Base-by-base conservation (phyloP, 129 eudicot species). In the Saposhnikovia divaricata region DNA sequence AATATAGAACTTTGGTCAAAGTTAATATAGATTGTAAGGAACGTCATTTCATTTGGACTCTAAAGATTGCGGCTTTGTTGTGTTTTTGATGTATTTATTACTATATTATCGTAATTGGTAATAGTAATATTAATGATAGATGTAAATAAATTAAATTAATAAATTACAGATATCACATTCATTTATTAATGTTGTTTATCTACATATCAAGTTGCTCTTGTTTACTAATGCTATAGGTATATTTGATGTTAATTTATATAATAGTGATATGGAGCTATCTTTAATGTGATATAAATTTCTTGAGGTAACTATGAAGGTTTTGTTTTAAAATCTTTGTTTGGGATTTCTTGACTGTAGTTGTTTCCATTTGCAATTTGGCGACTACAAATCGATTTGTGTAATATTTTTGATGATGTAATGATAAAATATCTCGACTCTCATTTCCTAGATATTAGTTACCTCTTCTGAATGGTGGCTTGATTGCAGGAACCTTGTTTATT, bases 401-500 rank as follows among this genome's bases (percentile, higher is more conserved):
- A 44, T 46, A 44, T 25, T 10, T 46, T 46, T 45, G n/a, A 43
- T 74, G n/a, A 74, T 74, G 23, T 12, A 45, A 44, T 74, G 11
- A 14, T 75, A 28, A 46, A 46, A 12, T 75, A n/a, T 27, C 68
- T 16, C 1, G 11, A 3, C 51, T 38, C 66, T 23, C 50, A 51
- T 42, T 10, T 38, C 46, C 46, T 65, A 34, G 11, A 47, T 63
- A n/a, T 79, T 65, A 68, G 57, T 16, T 28, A 27, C 61, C 19
- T 75, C 27, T 79, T 79, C 23, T 78, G 53, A 75, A 75, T 3
- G 21, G 46, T 40, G 47, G 46, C 28, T 78, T 42, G 27, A 46
- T 79, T 87, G 82, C 88, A 95, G 98, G 98, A 92, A 75, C 98
- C 98, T 40, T 90, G 97, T 85, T 83, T 95, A 69, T 89, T 95